Evolutionary conservation across 345 rosid genomes (phyloP).

Genomic region (Populus pruinosa): DNA sequence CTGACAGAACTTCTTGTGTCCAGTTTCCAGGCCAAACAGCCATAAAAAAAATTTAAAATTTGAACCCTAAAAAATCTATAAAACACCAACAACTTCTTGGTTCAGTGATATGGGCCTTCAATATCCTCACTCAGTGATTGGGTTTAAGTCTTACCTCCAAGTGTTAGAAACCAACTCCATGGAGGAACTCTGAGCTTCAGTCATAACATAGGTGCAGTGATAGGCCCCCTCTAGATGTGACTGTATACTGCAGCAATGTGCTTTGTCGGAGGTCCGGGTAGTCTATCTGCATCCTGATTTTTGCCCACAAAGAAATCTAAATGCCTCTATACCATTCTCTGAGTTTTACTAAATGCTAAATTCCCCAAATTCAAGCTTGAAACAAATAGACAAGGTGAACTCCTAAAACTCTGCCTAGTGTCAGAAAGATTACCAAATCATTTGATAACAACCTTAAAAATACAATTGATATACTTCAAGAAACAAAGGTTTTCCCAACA

Average conservation of each 20-base stretch:
- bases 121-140: not conserved
- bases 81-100: not conserved
- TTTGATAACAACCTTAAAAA: not conserved
- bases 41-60: not conserved
- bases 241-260: not conserved
- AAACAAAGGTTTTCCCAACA: conserved; percentile 1
- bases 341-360: not conserved
- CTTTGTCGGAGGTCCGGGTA: not conserved
- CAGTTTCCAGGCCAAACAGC: too few relatives aligned
- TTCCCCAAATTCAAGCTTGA: not conserved
- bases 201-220: not conserved
- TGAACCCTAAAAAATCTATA: not conserved
- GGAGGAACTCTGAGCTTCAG: not conserved
- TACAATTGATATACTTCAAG: conserved; percentile 1
- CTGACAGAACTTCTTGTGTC: not conserved
- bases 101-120: not conserved
- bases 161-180: not conserved
- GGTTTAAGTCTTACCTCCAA: not conserved
- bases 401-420: not conserved
- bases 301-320: not conserved
- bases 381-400: not conserved
- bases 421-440: not conserved
- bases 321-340: not conserved
- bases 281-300: not conserved
- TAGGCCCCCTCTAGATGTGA: not conserved